Conservation (phyloP, 2,329 filamentous ascomycete species). For the Pyrenochaeta sp. region DNA sequence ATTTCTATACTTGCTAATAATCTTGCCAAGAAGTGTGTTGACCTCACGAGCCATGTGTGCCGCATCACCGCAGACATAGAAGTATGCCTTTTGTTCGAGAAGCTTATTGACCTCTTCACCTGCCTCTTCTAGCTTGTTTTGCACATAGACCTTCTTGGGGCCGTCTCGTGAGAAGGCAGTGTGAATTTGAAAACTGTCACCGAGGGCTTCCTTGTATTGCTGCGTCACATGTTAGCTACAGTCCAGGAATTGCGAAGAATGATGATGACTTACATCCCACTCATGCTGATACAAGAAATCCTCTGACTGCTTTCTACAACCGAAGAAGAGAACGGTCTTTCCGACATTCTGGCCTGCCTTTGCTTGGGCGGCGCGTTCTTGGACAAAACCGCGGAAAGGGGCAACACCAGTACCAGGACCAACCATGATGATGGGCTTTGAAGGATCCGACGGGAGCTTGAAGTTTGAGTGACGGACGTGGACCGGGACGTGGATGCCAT, state of each 20-base stretch:
- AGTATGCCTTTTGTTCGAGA: constrained; percentile 85
- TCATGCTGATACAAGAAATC: constrained; percentile 93
- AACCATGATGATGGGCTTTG: constrained; percentile 94
- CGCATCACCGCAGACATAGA: constrained; percentile 98
- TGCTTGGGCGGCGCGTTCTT: constrained; percentile 87
- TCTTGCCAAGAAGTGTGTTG: constrained; percentile 84
- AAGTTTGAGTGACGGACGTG: constrained; percentile 99
- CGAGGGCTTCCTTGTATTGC: constrained; percentile 83
- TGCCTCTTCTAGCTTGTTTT: constrained; percentile 87
- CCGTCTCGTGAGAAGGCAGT: constrained; percentile 94
- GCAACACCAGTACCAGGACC: constrained; percentile 96
- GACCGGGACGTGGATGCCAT: constrained; percentile 92
- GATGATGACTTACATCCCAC: constrained; percentile 77
- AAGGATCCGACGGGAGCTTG: constrained; percentile 94
- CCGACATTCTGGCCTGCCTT: constrained; percentile 83
- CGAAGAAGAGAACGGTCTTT: constrained; percentile 91
- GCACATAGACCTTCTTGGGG: constrained; percentile 92
- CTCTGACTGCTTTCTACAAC: constrained; percentile 85
- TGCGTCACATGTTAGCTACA: constrained; percentile 51
- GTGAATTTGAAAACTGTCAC: constrained; percentile 88
- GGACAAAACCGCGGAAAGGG: constrained; percentile 93
- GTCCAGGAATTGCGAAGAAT: constrained; percentile 14
- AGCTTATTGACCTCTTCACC: constrained; percentile 87
- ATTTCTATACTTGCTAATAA: constrained; percentile 83
- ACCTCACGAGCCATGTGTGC: constrained; percentile 97